A percentile compares a stretch with the other conserved stretches of the same genome.
phyloP scores from a whole-genome alignment of 768 basidiomycete species.

The Lenzites betulinus region DNA sequence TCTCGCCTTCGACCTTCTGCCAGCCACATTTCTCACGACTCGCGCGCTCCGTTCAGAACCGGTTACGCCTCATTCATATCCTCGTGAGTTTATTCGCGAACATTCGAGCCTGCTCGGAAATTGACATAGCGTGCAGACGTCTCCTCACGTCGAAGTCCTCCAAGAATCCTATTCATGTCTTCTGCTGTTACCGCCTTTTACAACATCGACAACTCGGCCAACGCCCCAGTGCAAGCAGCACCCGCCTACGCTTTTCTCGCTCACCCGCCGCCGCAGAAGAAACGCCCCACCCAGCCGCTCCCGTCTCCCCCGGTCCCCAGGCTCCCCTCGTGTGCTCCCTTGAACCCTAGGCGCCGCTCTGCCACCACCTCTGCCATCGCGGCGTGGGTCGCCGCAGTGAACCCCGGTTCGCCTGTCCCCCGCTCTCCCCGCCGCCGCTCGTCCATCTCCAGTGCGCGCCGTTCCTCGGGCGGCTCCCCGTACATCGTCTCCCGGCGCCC shows the following conservation, averaged over 20 bases:
- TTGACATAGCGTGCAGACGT: conserved; percentile 11
- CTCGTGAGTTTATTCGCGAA: conserved; percentile 4
- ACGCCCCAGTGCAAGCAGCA: conserved; percentile 15
- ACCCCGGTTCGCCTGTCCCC: conserved; percentile 65
- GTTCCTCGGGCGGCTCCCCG: conserved; percentile 36
- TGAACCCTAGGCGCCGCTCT: conserved; percentile 37
- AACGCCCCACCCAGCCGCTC: conserved; percentile 30
- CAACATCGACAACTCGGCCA: conserved; percentile 1
- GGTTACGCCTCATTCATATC: background rate
- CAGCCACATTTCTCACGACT: background rate
- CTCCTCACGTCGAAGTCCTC: conserved; percentile 1
- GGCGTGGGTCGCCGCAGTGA: conserved; percentile 65
- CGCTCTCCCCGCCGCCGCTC: conserved; percentile 35
- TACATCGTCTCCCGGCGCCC: conserved; percentile 30
- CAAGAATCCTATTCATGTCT: conserved; percentile 26
- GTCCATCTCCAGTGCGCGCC: conserved; percentile 31
- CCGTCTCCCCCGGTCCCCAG: conserved; percentile 26
- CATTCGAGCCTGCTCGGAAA: background rate
- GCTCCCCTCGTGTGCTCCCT: conserved; percentile 13
- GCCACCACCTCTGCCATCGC: conserved; percentile 52
- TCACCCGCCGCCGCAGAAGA: conserved; percentile 34
- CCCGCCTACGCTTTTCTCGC: conserved; percentile 33
- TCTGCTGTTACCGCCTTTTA: conserved; percentile 16
- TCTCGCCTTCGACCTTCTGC: conserved; percentile 7
- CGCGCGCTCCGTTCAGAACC: background rate